Evolutionary conservation across 2,329 filamentous ascomycete genomes (phyloP), one percentile per base, ranked within the genome.

Genomic region (Fonsecaea pugnacius): DNA sequence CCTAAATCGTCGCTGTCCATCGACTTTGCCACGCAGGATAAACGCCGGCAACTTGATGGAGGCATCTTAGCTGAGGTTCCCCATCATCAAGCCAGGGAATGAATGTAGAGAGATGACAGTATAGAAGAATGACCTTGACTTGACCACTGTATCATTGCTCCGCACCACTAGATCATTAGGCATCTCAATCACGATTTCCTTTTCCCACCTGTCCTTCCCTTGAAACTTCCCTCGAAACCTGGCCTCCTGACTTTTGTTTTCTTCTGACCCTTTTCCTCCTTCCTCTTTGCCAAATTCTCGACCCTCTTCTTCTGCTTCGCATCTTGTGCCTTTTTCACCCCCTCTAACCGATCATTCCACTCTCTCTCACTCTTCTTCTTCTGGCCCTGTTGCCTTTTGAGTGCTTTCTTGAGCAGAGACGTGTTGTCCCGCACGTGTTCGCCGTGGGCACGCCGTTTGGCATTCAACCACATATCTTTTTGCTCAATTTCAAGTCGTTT

Each of bases 321-420:
- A 59, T 91, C 90, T 75, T 90, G 90, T 55, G 90, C 83, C 78
- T 90, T 89, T 69, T 86, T 84, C 55, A 98, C 87, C 33, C 88
- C 89, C 32, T 89, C 86, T 43, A 86, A 79, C 55, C 91, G 84
- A 63, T 92, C 90, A 53, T 80, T 84, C 91, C 95, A 98, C 74
- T 95, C 92, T 74, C 90, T 89, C 76, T 92, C 91, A 75, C 91
- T 96, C 86, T 95, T 96, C 78, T 89, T 89, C 86, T 97, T 98
- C 58, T 85, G 82, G 70, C 89, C 87, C 73, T 97, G 92, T 81
- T 96, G 96, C 70, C 94, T 88, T 84, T 97, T 97, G 70, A 98
- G 82, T 0, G 93, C 91, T 83, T 96, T 97, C 83, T 96, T 97
- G 32, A 99, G 84, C 62, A 96, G 79, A 52, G 85, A 87, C 68